Evolutionary conservation across 176 grass and related monocot genomes (phyloP).

Genomic region (Avena eriantha): DNA sequence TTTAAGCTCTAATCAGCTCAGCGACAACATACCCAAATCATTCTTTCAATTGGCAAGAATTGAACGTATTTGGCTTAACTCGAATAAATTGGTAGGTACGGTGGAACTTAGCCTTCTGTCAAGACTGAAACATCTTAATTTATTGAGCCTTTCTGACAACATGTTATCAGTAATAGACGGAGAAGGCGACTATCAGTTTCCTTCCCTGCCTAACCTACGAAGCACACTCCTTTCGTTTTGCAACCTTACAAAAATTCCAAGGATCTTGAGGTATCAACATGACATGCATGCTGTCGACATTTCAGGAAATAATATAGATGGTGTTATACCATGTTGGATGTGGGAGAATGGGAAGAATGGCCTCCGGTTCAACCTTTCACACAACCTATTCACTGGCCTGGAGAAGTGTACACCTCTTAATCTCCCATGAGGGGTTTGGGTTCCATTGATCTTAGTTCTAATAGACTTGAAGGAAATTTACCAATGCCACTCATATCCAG

Average conservation of each 20-base stretch:
- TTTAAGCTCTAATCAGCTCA: not conserved
- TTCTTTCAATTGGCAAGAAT: slow-evolving; percentile 31
- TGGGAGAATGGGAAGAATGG: not conserved
- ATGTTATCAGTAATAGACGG: slow-evolving; percentile 29
- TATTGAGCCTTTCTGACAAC: slow-evolving; percentile 15
- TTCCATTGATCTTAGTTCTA: slow-evolving; percentile 25
- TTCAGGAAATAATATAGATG: slow-evolving; percentile 37
- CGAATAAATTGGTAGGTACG: slow-evolving; percentile 35
- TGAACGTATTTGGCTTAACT: fast-evolving
- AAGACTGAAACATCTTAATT: not conserved
- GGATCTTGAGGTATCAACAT: not conserved
- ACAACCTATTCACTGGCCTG: slow-evolving; percentile 9
- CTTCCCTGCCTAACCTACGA: not conserved
- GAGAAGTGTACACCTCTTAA: not conserved
- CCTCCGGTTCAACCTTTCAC: not conserved
- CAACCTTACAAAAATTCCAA: slow-evolving; percentile 40
- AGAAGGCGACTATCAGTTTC: not conserved
- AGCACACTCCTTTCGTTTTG: slow-evolving; percentile 9
- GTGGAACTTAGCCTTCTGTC: slow-evolving; percentile 17
- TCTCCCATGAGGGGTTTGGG: not conserved
- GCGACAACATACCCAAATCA: slow-evolving; percentile 42
- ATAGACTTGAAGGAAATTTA: not conserved
- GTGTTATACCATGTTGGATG: slow-evolving; percentile 42
- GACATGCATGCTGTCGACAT: fast-evolving
- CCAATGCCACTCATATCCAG: not conserved